Evolutionary conservation across 495 filamentous ascomycete species (phyloP), one percentile per base, ranked within the genome.

Genomic region (Immersiella caudata): DNA sequence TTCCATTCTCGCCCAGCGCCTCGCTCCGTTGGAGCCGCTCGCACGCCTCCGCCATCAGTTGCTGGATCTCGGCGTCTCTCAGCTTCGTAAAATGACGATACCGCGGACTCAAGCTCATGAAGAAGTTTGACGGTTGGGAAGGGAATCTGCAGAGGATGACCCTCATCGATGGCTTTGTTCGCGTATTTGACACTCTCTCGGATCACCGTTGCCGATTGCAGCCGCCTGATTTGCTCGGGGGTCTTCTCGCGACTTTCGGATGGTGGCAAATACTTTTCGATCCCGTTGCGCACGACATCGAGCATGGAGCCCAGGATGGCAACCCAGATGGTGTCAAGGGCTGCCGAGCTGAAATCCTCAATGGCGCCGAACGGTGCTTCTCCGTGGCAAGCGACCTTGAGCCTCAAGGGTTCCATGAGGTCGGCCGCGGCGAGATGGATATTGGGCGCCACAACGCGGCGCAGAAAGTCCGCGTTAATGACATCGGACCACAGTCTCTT

Each of bases 241-340:
- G 12, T n/a, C 16, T 61, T n/a, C 24, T 18, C 56, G n/a, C 8
- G n/a, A 4, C 26, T n/a, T 20, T 18, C n/a, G 22, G 22, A 3
- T 0, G 24, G 11, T n/a, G 60, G 60, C 12, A 20, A 18, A 0
- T 49, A 14, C 54, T 59, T 26, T 2, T 68, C 58, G 25, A 73
- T 75, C 29, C 74, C 63, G 14, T 64, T 50, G 0, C 71, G 60
- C 26, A 62, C 54, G 29, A 73, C 49, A 6, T 72, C 74, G 11
- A 70, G 49, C n/a, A 70, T 65, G 8, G 70, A 70, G 5, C 78
- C 77, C 20, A 80, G 70, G 0, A 74, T 64, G 24, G 71, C 71
- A 0, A 70, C 70, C 71, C 75, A 78, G n/a, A 81, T 77, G 8
- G 70, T 71, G 36, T 81, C 77, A 6, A 81, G 73, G 0, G 77